Evolutionary conservation across 345 rosid species (phyloP), one percentile per base, ranked within the genome.

Genomic region (Angophora floribunda): DNA sequence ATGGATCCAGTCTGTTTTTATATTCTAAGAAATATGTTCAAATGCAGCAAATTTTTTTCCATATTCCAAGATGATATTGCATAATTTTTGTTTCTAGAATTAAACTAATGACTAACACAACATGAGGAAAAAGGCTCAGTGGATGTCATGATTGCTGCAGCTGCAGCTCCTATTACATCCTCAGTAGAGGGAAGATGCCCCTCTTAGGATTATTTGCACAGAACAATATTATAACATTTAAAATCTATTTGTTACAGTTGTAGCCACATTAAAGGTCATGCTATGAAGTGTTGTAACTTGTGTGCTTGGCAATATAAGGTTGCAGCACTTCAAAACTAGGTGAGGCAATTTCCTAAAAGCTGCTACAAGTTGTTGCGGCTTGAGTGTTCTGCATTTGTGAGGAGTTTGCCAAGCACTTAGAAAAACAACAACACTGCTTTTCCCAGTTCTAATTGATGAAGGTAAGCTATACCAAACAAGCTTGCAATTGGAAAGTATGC

Each of bases 401-500:
- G 13, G 26, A 70, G 26, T 36, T 70, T 36, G 22, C 12, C 13
- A 70, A 70, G 82, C 49, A 70, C 13, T 47, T 6, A 8, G 36
- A 36, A n/a, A 36, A 70, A 70, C 82, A 36, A 36, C 49, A 70
- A 36, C 44, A 36, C 47, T 4, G 22, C 82, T 70, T 70, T 70
- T 70, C 82, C 82, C 47, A 36, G 26, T 70, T 7, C 47, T 36
- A 70, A 70, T 70, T 70, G 47, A 47, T 36, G 13, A 17, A n/a
- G 26, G 82, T 9, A 70, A 36, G 51, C 92, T 59, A 95, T 93
- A 53, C 19, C 22, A 51, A n/a, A 45, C 36, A 26, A n/a, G 41
- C 49, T 17, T 17, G 5, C 0, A 47, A 70, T 70, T 36, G 47
- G 47, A n/a, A 36, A 70, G 26, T 70, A 70, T 17, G 26, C 82